Percentiles rank a stretch among this genome's conserved stretches.
These are phyloP conservation scores for Psilocybe subaeruginosa DNA, from an alignment of 768 basidiomycete species.

Conservation along the genomic window DNA sequence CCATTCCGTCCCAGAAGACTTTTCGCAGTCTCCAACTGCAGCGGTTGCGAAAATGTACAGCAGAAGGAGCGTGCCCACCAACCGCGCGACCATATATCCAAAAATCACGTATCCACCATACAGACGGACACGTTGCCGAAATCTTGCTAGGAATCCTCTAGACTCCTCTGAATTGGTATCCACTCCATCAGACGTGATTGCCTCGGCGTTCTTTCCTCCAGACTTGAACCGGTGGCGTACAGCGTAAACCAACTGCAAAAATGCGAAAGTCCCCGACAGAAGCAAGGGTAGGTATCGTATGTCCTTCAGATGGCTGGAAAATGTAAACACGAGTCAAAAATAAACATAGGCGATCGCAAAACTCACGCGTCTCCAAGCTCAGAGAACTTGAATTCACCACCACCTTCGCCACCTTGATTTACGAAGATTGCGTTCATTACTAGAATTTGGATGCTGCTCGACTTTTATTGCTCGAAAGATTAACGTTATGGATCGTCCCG, in stretches of 20 bases:
- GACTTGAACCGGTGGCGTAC: not conserved
- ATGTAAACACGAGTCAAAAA: not conserved
- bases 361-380: too few relatives aligned
- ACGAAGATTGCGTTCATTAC: too few relatives aligned
- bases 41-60: slow-evolving; percentile 1
- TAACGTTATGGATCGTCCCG: too few relatives aligned
- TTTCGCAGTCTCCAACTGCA: not conserved
- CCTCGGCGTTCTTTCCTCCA: too few relatives aligned
- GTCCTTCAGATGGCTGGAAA: not conserved
- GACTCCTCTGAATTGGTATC: too few relatives aligned
- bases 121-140: not conserved
- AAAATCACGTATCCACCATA: slow-evolving; percentile 7
- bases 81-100: slow-evolving; percentile 4
- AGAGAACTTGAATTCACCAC: too few relatives aligned
- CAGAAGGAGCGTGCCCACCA: not conserved
- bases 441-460: too few relatives aligned
- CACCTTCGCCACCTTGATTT: too few relatives aligned
- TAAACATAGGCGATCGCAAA: too few relatives aligned
- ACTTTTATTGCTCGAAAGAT: too few relatives aligned
- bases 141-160: not conserved
- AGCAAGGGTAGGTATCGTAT: not conserved
- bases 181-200: too few relatives aligned
- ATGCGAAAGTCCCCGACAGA: not conserved
- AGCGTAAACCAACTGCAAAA: not conserved
- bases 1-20: not conserved